Percentiles rank a stretch among this genome's conserved stretches.
Evolutionary conservation across 352 stramenopile species (phyloP).

Genomic region (Pythium brassicae): DNA sequence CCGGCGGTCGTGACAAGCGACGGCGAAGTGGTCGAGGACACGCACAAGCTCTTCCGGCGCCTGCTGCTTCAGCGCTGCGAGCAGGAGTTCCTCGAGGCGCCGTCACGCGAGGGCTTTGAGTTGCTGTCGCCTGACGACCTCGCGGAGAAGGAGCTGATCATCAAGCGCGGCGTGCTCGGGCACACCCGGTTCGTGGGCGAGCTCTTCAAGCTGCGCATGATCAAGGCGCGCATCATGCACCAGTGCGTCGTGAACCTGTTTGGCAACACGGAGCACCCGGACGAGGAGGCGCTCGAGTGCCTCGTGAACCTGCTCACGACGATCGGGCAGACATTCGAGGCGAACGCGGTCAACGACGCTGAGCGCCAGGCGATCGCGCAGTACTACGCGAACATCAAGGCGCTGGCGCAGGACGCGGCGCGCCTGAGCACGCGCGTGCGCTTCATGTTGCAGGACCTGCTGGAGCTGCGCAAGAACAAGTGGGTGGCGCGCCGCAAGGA

Average conservation of each 20-base stretch:
- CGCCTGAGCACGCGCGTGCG: conserved; percentile 74
- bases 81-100: conserved; percentile 92
- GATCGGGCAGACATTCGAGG: conserved; percentile 89
- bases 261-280: conserved; percentile 67
- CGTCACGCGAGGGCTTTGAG: conserved; percentile 63
- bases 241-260: conserved; percentile 84
- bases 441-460: conserved; percentile 82
- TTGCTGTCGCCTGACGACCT: conserved; percentile 43
- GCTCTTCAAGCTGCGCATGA: conserved; percentile 94
- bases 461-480: conserved; percentile 73
- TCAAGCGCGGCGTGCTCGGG: conserved; percentile 82
- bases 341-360: conserved; percentile 35
- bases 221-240: conserved; percentile 95
- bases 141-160: conserved; percentile 71
- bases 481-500: conserved; percentile 76
- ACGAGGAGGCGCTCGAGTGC: conserved; percentile 96
- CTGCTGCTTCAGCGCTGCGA: conserved; percentile 92
- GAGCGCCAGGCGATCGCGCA: conserved; percentile 58
- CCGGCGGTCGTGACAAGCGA: conserved; percentile 68
- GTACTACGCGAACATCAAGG: conserved; percentile 67
- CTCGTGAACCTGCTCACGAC: conserved; percentile 93
- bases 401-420: conserved; percentile 58
- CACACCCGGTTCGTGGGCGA: conserved; percentile 97
- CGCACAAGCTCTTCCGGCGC: conserved; percentile 93
- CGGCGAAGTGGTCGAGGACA: conserved; percentile 54